Evolutionary conservation across 768 basidiomycete species (phyloP).

Genomic region (Chalciporus piperatus): DNA sequence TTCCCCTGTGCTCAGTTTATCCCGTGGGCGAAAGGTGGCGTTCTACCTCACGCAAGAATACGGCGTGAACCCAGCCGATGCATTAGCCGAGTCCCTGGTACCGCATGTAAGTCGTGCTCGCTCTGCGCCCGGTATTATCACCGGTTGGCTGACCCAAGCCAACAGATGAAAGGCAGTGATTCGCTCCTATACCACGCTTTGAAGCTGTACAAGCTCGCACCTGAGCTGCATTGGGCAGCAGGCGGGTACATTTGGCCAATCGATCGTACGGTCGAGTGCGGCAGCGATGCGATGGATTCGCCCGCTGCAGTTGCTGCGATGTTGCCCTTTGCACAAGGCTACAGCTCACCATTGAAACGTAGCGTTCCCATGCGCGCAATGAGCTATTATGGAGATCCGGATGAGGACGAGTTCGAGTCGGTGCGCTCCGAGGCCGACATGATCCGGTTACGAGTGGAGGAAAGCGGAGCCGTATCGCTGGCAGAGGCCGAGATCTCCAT

Average conservation of each 20-base stretch:
- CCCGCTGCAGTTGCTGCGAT: constrained; percentile 18
- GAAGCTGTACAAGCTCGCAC: constrained; percentile 70
- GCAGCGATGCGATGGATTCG: constrained; percentile 40
- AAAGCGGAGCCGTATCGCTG: constrained; percentile 65
- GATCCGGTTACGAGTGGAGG: constrained; percentile 56
- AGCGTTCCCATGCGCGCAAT: constrained; percentile 42
- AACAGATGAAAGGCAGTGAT: constrained; percentile 74
- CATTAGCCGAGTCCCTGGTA: constrained; percentile 65
- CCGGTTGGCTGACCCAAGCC: background rate
- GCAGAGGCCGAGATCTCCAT: constrained; percentile 60
- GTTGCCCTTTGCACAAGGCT: constrained; percentile 25
- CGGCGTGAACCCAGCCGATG: constrained; percentile 64
- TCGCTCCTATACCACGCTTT: constrained; percentile 72
- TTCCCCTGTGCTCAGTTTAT: constrained; percentile 68
- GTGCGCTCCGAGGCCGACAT: constrained; percentile 29
- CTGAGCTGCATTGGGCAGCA: constrained; percentile 78
- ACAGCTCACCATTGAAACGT: constrained; percentile 19
- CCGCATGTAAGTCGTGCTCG: constrained; percentile 53
- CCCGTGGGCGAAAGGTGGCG: constrained; percentile 67
- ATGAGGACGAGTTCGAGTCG: constrained; percentile 36
- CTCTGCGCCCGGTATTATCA: background rate
- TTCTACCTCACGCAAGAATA: constrained; percentile 73
- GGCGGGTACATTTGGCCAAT: constrained; percentile 82
- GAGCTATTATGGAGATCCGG: constrained; percentile 41
- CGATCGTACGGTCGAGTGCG: constrained; percentile 65